These are phyloP conservation scores for Aspergillus pseudotamarii DNA, from an alignment of 2,329 filamentous ascomycete genomes.

Conservation along the genomic window DNA sequence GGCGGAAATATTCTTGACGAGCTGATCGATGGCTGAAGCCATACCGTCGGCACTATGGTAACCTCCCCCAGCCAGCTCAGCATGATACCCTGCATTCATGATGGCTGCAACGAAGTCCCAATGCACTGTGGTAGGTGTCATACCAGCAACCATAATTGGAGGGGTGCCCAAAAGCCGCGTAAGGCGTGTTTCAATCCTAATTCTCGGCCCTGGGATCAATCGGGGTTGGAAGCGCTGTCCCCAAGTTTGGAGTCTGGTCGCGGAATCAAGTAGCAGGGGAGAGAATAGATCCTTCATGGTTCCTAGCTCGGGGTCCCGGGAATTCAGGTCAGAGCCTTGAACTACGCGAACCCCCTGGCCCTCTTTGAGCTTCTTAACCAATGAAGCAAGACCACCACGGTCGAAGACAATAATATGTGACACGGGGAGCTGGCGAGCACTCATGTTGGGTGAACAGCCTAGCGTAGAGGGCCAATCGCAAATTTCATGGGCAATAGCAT, in stretches of 20 bases:
- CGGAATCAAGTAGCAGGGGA: constrained; percentile 41
- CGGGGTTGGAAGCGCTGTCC: constrained; percentile 91
- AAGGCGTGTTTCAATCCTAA: constrained; percentile 96
- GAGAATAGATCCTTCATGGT: constrained; percentile 21
- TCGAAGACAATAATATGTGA: constrained; percentile 24
- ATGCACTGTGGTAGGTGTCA: constrained; percentile 87
- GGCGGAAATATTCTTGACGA: constrained; percentile 68
- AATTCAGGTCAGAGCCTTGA: constrained; percentile 19
- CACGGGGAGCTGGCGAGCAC: not conserved
- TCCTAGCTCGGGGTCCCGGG: constrained; percentile 19
- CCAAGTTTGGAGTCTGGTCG: constrained; percentile 87
- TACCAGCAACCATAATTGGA: constrained; percentile 87
- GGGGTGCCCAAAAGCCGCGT: constrained; percentile 81
- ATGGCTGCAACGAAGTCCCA: constrained; percentile 65
- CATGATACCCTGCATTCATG: constrained; percentile 53
- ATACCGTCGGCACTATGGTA: constrained; percentile 52
- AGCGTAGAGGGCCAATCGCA: constrained; percentile 24
- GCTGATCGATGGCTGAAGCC: constrained; percentile 49
- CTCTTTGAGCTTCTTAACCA: constrained; percentile 19
- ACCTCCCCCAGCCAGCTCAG: constrained; percentile 54
- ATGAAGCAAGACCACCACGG: constrained; percentile 17
- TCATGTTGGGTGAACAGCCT: not conserved
- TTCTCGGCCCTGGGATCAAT: constrained; percentile 78
- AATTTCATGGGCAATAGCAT: constrained; percentile 19
- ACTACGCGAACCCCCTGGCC: constrained; percentile 19